These are phyloP conservation scores for Wickerhamomyces ciferrii DNA, from an alignment of 805 yeast species.

Conservation along the genomic window DNA sequence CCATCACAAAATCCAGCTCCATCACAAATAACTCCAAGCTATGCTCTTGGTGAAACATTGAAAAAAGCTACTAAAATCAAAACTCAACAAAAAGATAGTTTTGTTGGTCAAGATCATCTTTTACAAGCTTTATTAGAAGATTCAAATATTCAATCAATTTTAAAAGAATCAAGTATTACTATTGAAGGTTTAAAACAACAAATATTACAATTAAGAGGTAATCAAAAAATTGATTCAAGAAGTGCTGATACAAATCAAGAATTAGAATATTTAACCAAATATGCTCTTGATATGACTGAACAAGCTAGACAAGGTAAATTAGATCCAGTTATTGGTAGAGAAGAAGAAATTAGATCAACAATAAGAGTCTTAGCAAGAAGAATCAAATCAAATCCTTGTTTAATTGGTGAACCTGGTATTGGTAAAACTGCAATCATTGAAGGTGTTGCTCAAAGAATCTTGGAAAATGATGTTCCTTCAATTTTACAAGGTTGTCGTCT, in stretches of 20 bases:
- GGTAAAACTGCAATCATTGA: conserved; percentile 98
- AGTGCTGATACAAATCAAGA: conserved; percentile 87
- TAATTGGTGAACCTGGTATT: conserved; percentile 99
- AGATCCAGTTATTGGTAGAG: conserved; percentile 98
- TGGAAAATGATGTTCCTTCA: conserved; percentile 92
- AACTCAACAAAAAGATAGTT: conserved; percentile 84
- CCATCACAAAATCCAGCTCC: conserved; percentile 93
- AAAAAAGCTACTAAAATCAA: conserved; percentile 73
- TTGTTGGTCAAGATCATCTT: conserved; percentile 91
- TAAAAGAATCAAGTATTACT: conserved; percentile 68
- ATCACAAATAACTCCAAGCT: conserved; percentile 67
- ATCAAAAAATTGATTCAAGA: conserved; percentile 86
- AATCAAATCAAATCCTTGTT: conserved; percentile 92
- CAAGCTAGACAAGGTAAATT: conserved; percentile 90
- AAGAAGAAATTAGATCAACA: conserved; percentile 94
- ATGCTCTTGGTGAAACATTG: conserved; percentile 71
- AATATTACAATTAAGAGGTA: conserved; percentile 78
- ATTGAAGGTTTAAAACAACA: conserved; percentile 72
- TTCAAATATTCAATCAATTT: conserved; percentile 56
- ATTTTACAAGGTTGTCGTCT: conserved; percentile 77
- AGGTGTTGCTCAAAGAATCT: conserved; percentile 96
- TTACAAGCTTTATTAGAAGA: conserved; percentile 83
- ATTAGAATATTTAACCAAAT: conserved; percentile 80
- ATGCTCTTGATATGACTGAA: conserved; percentile 91
- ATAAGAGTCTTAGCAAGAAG: conserved; percentile 95